Percentiles rank a stretch among this genome's conserved stretches.
These are phyloP conservation scores for Naganishia onofrii DNA, from an alignment of 768 basidiomycete genomes.

Conservation along the genomic window DNA sequence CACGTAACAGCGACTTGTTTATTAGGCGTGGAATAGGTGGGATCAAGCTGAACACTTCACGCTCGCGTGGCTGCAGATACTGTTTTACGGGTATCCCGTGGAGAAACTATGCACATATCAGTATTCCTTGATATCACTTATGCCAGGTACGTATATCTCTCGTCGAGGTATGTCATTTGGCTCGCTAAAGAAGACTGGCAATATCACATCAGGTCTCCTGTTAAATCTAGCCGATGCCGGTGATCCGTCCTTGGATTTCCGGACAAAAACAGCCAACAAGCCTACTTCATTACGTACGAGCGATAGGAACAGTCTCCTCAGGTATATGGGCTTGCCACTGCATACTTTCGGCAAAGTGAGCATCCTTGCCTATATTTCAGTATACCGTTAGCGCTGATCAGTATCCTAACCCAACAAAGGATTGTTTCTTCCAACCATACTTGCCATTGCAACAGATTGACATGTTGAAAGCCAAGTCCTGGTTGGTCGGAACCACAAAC, in stretches of 20 bases:
- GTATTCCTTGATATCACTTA: constrained; percentile 88
- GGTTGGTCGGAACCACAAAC: constrained; percentile 83
- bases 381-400: not conserved
- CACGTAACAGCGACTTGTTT: too few relatives aligned
- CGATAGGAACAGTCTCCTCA: constrained; percentile 83
- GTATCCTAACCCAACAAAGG: constrained; percentile 55
- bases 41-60: not conserved
- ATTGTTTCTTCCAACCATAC: constrained; percentile 97
- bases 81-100: constrained; percentile 95
- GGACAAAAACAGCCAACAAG: constrained; percentile 64
- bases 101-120: constrained; percentile 95
- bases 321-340: constrained; percentile 88
- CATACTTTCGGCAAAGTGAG: constrained; percentile 86
- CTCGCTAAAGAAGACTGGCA: not conserved
- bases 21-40: constrained; percentile 8
- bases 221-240: constrained; percentile 89
- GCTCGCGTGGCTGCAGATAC: constrained; percentile 61
- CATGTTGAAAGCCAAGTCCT: constrained; percentile 73
- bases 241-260: constrained; percentile 69
- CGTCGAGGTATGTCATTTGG: too few relatives aligned
- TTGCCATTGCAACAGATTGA: constrained; percentile 92
- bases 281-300: constrained; percentile 82
- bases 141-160: constrained; percentile 64
- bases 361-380: not conserved
- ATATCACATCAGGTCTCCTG: constrained; percentile 64